Evolutionary conservation across 179 eudicot species (phyloP), one percentile per base, ranked within the genome.

Genomic region (Nepenthes alata): DNA sequence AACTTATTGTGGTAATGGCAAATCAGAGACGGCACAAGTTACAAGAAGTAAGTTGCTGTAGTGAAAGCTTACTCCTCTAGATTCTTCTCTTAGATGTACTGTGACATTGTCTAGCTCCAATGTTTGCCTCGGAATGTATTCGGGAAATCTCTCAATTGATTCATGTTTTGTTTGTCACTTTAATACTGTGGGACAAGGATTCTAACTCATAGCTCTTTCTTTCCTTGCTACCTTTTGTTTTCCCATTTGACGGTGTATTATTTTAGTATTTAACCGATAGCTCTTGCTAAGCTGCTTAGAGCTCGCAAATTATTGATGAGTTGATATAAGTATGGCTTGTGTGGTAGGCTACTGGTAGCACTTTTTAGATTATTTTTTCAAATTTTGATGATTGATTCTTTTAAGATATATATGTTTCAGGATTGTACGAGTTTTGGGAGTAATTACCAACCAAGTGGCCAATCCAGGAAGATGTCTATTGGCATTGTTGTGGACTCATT

Each of bases 391-490:
- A 36, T 45, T 59, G 47, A 45, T 44, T 59, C 50, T 10, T 59
- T 13, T 16, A 59, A 16, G 9, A 44, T 4, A 41, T 25, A 25
- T 60, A 60, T 75, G 74, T 38, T 25, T 25, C 76, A 82, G 94
- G 77, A 55, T 44, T 67, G 75, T 68, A 75, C 62, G 57, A 86
- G 89, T 75, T 74, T 81, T 53, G 75, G 76, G 53, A 81, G 79
- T 74, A 84, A 81, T 67, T 45, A 72, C 67, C 82, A 67, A n/a
- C 67, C 65, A 50, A 62, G 71, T 69, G 80, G 93, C 65, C 95
- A 83, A 59, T 76, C 95, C 9, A 75, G 82, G 75, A 93, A 93
- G 82, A 80, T 93, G 65, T 93, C 98, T 9, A 83, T 89, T 56
- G 96, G 95, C 50, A 67, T 93, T 55, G 70, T 77, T 56, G 79